phyloP scores from a whole-genome alignment of 106 monocot species.

The Dendrobium catenatum region DNA sequence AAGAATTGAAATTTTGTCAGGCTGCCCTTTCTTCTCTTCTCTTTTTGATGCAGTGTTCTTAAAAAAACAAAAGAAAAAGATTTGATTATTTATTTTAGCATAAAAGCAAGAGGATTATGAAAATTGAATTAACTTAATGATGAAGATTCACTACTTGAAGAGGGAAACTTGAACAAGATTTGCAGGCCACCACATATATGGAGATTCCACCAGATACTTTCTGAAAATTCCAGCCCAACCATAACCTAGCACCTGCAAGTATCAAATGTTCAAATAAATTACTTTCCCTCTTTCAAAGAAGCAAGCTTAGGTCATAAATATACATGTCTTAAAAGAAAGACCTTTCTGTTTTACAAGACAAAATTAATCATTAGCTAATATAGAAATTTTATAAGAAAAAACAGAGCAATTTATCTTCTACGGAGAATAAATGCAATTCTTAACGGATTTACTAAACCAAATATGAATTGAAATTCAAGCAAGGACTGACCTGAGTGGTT shows the following conservation, averaged over 20 bases:
- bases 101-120: background rate
- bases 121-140: background rate
- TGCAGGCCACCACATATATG: conserved; percentile 67
- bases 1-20: conserved; percentile 52
- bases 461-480: background rate
- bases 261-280: background rate
- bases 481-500: conserved; percentile 9
- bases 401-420: no score
- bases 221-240: conserved; percentile 55
- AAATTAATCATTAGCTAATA: background rate
- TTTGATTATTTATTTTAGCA: background rate
- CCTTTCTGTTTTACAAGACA: no score
- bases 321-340: no score
- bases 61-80: no score
- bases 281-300: no score
- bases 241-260: conserved; percentile 45
- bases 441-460: background rate
- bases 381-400: no score
- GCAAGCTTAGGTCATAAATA: no score
- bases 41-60: conserved; percentile 47
- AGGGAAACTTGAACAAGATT: conserved; percentile 59
- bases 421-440: no score
- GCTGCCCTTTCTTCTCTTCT: conserved; percentile 33
- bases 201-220: conserved; percentile 44
- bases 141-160: conserved; percentile 21